phyloP scores from a whole-genome alignment of 1,284 basidiomycete species.

The Puccinia triticina region DNA sequence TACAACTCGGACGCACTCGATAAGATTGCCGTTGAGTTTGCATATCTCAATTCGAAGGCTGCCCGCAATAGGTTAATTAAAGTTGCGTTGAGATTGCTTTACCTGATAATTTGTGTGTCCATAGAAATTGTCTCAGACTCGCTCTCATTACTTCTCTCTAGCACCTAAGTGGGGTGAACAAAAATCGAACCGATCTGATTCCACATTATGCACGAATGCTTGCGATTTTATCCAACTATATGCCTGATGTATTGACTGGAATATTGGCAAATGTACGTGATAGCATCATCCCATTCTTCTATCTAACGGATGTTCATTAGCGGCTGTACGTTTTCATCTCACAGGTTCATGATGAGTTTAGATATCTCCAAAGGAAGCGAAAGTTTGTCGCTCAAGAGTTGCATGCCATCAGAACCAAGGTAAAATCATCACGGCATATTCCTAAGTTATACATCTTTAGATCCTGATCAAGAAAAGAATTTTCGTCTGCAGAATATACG shows the following conservation, averaged over 20 bases:
- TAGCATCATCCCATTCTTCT: background rate
- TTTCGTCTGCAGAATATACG: constrained; percentile 71
- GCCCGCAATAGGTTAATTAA: constrained; percentile 83
- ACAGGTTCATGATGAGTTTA: constrained; percentile 93
- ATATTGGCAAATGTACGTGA: constrained; percentile 73
- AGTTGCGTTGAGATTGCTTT: constrained; percentile 11
- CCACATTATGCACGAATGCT: constrained; percentile 91
- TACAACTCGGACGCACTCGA: constrained; percentile 91
- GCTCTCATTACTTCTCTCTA: constrained; percentile 59
- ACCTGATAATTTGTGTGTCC: too few relatives aligned
- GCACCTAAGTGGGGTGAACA: constrained; percentile 81
- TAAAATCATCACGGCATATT: constrained; percentile 51
- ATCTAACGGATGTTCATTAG: background rate
- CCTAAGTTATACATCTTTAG: background rate
- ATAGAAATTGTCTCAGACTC: background rate
- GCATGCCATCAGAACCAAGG: constrained; percentile 68
- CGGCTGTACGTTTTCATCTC: background rate
- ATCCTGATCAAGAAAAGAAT: background rate
- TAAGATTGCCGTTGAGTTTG: constrained; percentile 91
- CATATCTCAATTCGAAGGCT: constrained; percentile 92
- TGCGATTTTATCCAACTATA: constrained; percentile 84
- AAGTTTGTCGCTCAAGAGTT: constrained; percentile 73
- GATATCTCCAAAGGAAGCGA: constrained; percentile 92
- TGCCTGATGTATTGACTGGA: constrained; percentile 87
- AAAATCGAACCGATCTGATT: constrained; percentile 83